phyloP scores from a whole-genome alignment of 768 basidiomycete genomes.

The Candolleomyces aberdarensis region DNA sequence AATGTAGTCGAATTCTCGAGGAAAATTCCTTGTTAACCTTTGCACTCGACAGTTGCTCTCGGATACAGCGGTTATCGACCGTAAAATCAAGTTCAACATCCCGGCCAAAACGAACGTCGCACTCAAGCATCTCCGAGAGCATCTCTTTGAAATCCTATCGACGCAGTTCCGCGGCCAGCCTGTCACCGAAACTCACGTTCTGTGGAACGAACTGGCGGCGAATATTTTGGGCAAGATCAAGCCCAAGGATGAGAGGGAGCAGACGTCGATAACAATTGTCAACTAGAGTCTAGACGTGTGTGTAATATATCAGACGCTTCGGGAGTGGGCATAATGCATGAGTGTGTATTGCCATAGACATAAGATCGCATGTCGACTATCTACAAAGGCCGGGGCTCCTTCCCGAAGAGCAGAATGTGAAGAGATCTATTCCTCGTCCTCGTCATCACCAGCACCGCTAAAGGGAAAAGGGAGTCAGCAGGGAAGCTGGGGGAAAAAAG shows the following conservation, averaged over 20 bases:
- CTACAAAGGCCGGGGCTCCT: background rate
- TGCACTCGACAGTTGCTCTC: constrained; percentile 56
- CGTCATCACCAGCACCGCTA: constrained; percentile 32
- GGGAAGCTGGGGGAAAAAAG: too few species aligned
- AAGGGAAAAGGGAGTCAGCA: too few species aligned
- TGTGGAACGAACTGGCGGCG: constrained; percentile 75
- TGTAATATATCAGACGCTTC: background rate
- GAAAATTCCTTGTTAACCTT: background rate
- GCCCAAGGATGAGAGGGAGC: constrained; percentile 27
- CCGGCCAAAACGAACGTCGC: constrained; percentile 73
- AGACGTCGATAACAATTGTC: constrained; percentile 8
- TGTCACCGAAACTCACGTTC: constrained; percentile 53
- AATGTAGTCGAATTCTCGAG: background rate
- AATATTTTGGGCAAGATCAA: constrained; percentile 55
- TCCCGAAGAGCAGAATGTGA: background rate
- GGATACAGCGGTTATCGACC: constrained; percentile 72
- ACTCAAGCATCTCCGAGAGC: constrained; percentile 72
- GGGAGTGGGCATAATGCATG: background rate
- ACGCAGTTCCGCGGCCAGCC: constrained; percentile 63
- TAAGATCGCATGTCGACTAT: background rate
- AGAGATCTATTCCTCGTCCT: constrained; percentile 25
- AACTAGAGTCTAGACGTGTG: background rate
- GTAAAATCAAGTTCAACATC: constrained; percentile 75
- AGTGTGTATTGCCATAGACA: background rate
- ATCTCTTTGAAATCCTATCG: constrained; percentile 57